A percentile compares a stretch with the other conserved stretches of the same genome.
Conservation (phyloP, 1,139 yeast species). For the Hemisphaericaspora xylanilytica region DNA sequence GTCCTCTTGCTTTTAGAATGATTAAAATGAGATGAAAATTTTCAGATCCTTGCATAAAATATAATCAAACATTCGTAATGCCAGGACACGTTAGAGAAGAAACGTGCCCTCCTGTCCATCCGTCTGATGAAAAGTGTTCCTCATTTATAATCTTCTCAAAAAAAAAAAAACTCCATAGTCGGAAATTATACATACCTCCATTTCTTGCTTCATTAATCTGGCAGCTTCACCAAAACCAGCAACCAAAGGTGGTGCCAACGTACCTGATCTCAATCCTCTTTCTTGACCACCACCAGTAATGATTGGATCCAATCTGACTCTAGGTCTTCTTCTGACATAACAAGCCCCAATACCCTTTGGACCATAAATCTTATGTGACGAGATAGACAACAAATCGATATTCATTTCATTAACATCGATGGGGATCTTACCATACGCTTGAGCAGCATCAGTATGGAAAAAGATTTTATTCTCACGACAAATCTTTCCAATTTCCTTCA, state of each 20-base stretch:
- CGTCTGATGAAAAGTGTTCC: not conserved
- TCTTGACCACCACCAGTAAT: slow-evolving; percentile 99
- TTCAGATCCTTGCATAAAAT: slow-evolving; percentile 26
- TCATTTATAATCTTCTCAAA: not conserved
- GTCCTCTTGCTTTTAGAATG: too few relatives aligned
- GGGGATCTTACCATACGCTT: slow-evolving; percentile 92
- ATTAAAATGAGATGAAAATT: not conserved
- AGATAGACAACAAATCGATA: slow-evolving; percentile 87
- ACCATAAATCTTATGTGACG: slow-evolving; percentile 96
- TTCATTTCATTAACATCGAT: slow-evolving; percentile 91
- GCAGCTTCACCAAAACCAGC: slow-evolving; percentile 99
- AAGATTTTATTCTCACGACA: slow-evolving; percentile 87
- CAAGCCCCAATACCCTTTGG: slow-evolving; percentile 98
- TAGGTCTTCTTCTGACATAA: slow-evolving; percentile 94
- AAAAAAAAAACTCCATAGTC: too few relatives aligned
- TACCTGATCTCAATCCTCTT: slow-evolving; percentile 96
- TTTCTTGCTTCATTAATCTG: slow-evolving; percentile 71
- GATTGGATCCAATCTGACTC: slow-evolving; percentile 94
- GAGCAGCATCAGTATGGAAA: slow-evolving; percentile 99
- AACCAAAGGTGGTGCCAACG: slow-evolving; percentile 91
- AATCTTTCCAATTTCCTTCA: slow-evolving; percentile 86
- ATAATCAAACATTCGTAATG: not conserved
- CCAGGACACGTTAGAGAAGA: slow-evolving; percentile 1
- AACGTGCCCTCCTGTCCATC: too few relatives aligned
- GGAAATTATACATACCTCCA: slow-evolving; percentile 39